Evolutionary conservation across 345 rosid genomes (phyloP), one percentile per base, ranked within the genome.

Genomic region (Lepidium didymum): DNA sequence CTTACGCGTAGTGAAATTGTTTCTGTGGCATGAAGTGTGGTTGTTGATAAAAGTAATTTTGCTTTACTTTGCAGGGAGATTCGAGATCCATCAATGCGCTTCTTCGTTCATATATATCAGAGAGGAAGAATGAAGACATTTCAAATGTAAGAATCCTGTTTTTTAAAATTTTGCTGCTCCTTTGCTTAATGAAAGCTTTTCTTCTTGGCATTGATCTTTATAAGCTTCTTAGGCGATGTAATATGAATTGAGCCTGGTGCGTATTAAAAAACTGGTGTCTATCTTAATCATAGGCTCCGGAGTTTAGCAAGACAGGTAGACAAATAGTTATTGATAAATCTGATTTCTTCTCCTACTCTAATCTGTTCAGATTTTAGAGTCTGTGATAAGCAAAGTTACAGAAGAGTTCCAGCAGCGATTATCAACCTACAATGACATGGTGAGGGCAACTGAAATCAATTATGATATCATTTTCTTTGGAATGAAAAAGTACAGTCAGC

Each of bases 331-430:
- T 23, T 14, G 11, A 19, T 37, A 65, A 50, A 47, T 64, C 56
- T 66, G 42, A 51, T 42, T 6, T 58, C 13, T 65, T 40, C 31
- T 66, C 33, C 36, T 60, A 6, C 37, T 67, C 27, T 1, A 38
- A 50, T 34, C 18, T 51, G 34, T 18, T 63, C 87, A 87, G 93
- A 68, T 87, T 73, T 84, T 93, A 81, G 98, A 93, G 69, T 85
- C 89, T 66, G 85, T 93, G 74, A 73, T 93, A 52, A 69, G 74
- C 60, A 93, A 86, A 81, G 87, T 90, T 56, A 77, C 83, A 67
- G 94, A 88, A 77, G 98, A 88, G 79, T 81, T 90, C 70, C 89
- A 84, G 71, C 85, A 69, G 62, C 89, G 90, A 36, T 67, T 90
- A 43, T 79, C 86, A 38, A 84, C 70, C 78, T 87, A 87, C 34